These are phyloP conservation scores for Trichoderma parareesei DNA, from an alignment of 495 filamentous ascomycete species.

Conservation along the genomic window DNA sequence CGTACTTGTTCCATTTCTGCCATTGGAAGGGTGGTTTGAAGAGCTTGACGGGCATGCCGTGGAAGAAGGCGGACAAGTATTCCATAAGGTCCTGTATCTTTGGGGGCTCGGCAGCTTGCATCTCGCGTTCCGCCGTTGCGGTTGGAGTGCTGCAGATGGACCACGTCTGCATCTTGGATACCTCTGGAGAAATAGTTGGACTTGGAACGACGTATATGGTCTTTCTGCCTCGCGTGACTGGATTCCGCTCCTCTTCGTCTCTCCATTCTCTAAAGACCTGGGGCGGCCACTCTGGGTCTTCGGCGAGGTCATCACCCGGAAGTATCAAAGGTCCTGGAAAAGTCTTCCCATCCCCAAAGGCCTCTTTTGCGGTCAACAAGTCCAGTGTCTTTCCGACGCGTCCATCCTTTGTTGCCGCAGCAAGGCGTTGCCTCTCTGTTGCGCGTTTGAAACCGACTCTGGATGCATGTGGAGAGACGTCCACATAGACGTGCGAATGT, in stretches of 20 bases:
- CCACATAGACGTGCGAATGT: constrained; percentile 23
- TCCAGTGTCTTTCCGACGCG: constrained; percentile 16
- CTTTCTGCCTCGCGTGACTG: constrained; percentile 35
- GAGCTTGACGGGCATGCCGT: constrained; percentile 45
- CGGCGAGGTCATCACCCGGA: constrained; percentile 50
- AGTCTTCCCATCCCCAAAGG: constrained; percentile 15
- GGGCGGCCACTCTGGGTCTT: constrained; percentile 44
- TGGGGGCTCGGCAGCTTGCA: constrained; percentile 15
- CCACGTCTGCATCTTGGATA: constrained; percentile 35
- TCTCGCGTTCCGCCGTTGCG: not conserved
- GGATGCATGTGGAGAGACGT: constrained; percentile 25
- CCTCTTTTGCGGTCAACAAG: constrained; percentile 14
- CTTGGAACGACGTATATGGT: constrained; percentile 47
- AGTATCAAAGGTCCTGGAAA: constrained; percentile 57
- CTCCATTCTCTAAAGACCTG: constrained; percentile 53
- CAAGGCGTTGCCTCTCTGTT: constrained; percentile 19
- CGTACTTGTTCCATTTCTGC: constrained; percentile 31
- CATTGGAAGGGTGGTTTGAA: constrained; percentile 31
- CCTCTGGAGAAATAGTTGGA: constrained; percentile 28
- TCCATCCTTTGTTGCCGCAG: constrained; percentile 20
- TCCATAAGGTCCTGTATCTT: constrained; percentile 30
- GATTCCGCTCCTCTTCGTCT: constrained; percentile 43
- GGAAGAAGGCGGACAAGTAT: constrained; percentile 56
- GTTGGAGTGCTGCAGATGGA: constrained; percentile 16
- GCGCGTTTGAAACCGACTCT: constrained; percentile 22